These are phyloP conservation scores for Neoboletus brunneissimus DNA, from an alignment of 768 basidiomycete genomes.

Conservation along the genomic window DNA sequence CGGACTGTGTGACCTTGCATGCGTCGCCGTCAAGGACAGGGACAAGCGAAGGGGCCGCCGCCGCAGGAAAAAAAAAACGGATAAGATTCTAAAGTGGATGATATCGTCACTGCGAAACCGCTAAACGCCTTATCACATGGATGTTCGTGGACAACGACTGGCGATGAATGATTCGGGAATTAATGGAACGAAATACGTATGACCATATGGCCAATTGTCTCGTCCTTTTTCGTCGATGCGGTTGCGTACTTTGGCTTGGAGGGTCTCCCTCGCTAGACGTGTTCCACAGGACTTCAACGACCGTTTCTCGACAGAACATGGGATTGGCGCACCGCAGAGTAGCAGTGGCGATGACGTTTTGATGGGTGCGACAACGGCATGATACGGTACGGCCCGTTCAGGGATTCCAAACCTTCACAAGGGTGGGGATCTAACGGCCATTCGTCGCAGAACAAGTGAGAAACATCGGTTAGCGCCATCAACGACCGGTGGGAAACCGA, in stretches of 20 bases:
- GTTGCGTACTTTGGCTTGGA: not conserved
- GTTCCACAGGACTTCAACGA: not conserved
- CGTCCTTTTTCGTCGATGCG: not conserved
- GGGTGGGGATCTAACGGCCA: not conserved
- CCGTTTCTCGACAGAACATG: not conserved
- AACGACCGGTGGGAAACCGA: not conserved
- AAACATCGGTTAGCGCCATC: not conserved
- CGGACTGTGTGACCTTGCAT: not conserved
- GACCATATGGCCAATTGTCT: not conserved
- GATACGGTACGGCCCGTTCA: not conserved
- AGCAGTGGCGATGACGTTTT: not conserved
- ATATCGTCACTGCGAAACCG: not conserved
- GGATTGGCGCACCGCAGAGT: no score
- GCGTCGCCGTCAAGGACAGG: not conserved
- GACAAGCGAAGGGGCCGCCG: not conserved
- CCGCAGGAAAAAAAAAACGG: not conserved
- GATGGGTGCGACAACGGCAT: not conserved
- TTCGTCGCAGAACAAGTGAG: not conserved
- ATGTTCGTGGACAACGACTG: not conserved
- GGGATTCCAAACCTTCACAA: not conserved
- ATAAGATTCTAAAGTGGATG: not conserved
- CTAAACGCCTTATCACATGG: not conserved
- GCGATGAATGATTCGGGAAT: slow-evolving; percentile 1
- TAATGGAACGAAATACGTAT: not conserved
- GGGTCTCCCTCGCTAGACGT: not conserved